Percentiles rank a stretch among this genome's conserved stretches.
These are phyloP conservation scores for Cordyceps sp. DNA, from an alignment of 2,329 filamentous ascomycete genomes.

Conservation along the genomic window DNA sequence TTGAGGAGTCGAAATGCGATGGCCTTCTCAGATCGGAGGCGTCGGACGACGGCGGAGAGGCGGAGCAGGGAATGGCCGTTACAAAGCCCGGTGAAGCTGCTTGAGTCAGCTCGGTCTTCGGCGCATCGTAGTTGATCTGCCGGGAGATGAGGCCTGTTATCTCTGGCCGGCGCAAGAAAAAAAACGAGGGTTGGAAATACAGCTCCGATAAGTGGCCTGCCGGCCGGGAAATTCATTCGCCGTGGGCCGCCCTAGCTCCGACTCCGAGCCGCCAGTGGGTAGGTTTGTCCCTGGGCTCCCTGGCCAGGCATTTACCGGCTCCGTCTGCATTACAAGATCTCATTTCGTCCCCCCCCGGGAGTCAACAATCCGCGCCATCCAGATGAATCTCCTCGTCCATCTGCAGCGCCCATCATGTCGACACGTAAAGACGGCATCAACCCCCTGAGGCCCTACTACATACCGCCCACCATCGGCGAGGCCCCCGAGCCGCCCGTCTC, in stretches of 20 bases:
- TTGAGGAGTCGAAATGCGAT: no score
- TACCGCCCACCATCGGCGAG: conserved; percentile 39
- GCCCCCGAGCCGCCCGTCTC: conserved; percentile 17
- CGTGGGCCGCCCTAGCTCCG: conserved; percentile 8
- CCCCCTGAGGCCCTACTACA: conserved; percentile 55
- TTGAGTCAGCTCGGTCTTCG: neutral
- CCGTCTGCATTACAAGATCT: no score
- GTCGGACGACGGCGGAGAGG: neutral
- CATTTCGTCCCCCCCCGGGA: no score
- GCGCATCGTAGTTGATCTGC: conserved; percentile 1
- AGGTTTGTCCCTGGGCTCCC: no score
- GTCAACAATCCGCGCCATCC: no score
- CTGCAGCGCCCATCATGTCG: conserved; percentile 21
- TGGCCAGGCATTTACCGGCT: no score
- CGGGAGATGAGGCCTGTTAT: no score
- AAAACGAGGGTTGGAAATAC: conserved; percentile 6
- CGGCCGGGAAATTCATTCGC: conserved; percentile 17
- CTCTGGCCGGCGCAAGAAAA: conserved; percentile 1
- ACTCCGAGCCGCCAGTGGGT: conserved; percentile 11
- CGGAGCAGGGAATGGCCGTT: neutral
- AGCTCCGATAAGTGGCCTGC: conserved; percentile 4
- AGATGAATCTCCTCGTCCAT: conserved; percentile 12
- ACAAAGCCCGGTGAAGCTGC: neutral
- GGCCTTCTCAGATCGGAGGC: no score
- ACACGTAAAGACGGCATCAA: conserved; percentile 33